phyloP scores from a whole-genome alignment of 1,284 basidiomycete genomes.

The Xerocomus cyaneibrunnescens region DNA sequence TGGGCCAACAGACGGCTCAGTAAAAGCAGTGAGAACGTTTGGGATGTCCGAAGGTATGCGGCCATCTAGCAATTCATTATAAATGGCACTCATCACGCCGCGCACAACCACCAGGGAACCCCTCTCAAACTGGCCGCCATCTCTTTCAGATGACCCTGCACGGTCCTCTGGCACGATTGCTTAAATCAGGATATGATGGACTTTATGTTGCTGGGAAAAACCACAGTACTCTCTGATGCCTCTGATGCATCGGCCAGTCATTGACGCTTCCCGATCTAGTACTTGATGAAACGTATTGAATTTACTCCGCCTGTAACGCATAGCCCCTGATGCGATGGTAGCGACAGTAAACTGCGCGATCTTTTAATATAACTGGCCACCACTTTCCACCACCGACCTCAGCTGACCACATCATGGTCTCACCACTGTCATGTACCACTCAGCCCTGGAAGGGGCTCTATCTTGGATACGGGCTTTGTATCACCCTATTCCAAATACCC shows the following conservation, averaged over 20 bases:
- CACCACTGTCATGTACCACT: constrained; percentile 1
- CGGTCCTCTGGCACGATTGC: constrained; percentile 27
- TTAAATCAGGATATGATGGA: constrained; percentile 6
- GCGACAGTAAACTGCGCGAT: neutral
- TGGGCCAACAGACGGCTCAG: constrained; percentile 77
- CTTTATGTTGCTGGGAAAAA: neutral
- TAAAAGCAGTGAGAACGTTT: constrained; percentile 90
- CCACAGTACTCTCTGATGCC: neutral
- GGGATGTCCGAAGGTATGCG: constrained; percentile 77
- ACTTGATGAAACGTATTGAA: no score
- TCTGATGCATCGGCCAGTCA: neutral
- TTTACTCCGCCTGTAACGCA: neutral
- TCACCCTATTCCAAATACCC: constrained; percentile 47
- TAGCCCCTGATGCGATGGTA: neutral
- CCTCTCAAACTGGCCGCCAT: constrained; percentile 31
- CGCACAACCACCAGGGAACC: constrained; percentile 17
- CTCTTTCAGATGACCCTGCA: constrained; percentile 21
- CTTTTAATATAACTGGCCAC: neutral
- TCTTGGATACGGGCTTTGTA: constrained; percentile 41
- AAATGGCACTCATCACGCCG: neutral
- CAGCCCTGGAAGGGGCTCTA: constrained; percentile 33
- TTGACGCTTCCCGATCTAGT: no score
- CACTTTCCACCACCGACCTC: neutral
- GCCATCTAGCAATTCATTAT: neutral
- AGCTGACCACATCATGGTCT: constrained; percentile 1